These are phyloP conservation scores for Gossypium lobatum DNA, from an alignment of 441 rosid genomes.

Conservation along the genomic window DNA sequence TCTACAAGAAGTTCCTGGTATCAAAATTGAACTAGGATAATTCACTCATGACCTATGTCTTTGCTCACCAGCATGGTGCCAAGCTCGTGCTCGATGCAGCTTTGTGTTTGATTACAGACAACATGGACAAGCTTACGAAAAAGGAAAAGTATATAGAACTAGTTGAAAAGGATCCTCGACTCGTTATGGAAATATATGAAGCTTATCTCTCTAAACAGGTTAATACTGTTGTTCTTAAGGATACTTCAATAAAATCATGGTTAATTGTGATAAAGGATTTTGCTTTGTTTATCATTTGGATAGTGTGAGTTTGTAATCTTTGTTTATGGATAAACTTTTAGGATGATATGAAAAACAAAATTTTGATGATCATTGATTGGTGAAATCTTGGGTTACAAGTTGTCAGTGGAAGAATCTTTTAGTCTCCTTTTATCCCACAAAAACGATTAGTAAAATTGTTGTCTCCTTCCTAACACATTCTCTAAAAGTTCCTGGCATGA, in stretches of 20 bases:
- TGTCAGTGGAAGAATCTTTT: background rate
- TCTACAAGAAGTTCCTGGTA: slow-evolving; percentile 64
- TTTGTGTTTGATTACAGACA: slow-evolving; percentile 52
- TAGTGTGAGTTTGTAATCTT: background rate
- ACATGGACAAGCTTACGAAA: slow-evolving; percentile 74
- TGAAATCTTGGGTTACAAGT: background rate
- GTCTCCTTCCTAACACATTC: background rate
- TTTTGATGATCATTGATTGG: background rate
- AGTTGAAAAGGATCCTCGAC: slow-evolving; percentile 70
- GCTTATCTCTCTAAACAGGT: slow-evolving; percentile 66
- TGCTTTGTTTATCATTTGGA: background rate
- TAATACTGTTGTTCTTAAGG: slow-evolving; percentile 62
- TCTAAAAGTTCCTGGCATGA: background rate
- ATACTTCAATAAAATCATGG: slow-evolving; percentile 24
- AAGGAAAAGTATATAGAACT: slow-evolving; percentile 68
- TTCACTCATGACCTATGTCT: slow-evolving; percentile 66
- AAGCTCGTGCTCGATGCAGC: slow-evolving; percentile 62
- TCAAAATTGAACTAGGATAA: slow-evolving; percentile 81
- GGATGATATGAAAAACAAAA: background rate
- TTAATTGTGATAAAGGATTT: background rate
- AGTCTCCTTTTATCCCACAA: no score
- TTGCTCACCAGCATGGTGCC: slow-evolving; percentile 85
- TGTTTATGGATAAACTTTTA: background rate
- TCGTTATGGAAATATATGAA: slow-evolving; percentile 76
- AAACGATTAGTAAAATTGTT: background rate